These are phyloP conservation scores for Gentiana dahurica DNA, from an alignment of 257 asterid species.

Conservation along the genomic window DNA sequence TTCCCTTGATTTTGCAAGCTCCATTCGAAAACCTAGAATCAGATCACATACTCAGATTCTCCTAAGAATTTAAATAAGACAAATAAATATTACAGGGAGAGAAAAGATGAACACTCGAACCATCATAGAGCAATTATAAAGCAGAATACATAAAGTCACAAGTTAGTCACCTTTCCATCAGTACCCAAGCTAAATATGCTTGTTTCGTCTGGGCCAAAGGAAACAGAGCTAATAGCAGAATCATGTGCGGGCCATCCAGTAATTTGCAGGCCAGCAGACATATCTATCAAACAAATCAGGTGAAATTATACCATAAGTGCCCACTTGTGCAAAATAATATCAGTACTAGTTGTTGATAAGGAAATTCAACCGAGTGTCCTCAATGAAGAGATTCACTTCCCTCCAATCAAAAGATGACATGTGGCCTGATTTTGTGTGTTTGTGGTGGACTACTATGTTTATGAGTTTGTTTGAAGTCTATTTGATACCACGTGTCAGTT, in stretches of 20 bases:
- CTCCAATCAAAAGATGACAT: too few relatives aligned
- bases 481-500: too few relatives aligned
- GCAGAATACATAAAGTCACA: slow-evolving; percentile 14
- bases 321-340: neutral
- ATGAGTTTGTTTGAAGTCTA: too few relatives aligned
- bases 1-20: slow-evolving; percentile 97
- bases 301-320: slow-evolving; percentile 3
- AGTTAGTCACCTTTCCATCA: slow-evolving; percentile 77
- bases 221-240: slow-evolving; percentile 76
- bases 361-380: too few relatives aligned
- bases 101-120: neutral
- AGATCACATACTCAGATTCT: slow-evolving; percentile 23
- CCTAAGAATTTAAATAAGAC: neutral
- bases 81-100: neutral
- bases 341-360: too few relatives aligned
- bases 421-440: too few relatives aligned
- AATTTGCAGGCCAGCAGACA: slow-evolving; percentile 94
- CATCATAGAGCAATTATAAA: slow-evolving; percentile 5
- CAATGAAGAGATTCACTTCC: too few relatives aligned
- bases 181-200: slow-evolving; percentile 89
- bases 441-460: too few relatives aligned
- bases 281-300: slow-evolving; percentile 60
- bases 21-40: slow-evolving; percentile 84
- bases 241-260: slow-evolving; percentile 99
- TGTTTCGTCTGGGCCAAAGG: slow-evolving; percentile 89